Percentiles rank a stretch among this genome's conserved stretches.
These are phyloP conservation scores for Mycena epipterygia DNA, from an alignment of 768 basidiomycete genomes.

Conservation along the genomic window DNA sequence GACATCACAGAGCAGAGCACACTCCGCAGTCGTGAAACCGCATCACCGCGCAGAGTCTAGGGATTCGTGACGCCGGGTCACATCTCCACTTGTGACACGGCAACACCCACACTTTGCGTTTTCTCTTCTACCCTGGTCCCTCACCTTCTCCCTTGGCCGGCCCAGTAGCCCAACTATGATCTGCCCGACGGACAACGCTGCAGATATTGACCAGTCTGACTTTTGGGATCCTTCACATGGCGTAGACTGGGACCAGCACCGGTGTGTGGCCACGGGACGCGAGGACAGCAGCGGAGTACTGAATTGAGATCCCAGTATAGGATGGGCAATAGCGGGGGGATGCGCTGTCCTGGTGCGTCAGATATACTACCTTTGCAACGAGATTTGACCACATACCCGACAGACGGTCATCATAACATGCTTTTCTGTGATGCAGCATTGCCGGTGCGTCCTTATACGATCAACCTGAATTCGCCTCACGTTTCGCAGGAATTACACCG, in stretches of 20 bases:
- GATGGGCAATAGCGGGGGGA: constrained; percentile 80
- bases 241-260: constrained; percentile 63
- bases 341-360: constrained; percentile 65
- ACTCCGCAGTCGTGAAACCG: too few relatives aligned
- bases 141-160: background rate
- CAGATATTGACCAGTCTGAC: constrained; percentile 65
- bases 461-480: background rate
- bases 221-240: constrained; percentile 69
- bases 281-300: background rate
- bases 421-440: constrained; percentile 22
- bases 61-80: too few relatives aligned
- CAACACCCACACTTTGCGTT: too few relatives aligned
- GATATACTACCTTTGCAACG: background rate
- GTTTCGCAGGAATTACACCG: constrained; percentile 74
- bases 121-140: too few relatives aligned
- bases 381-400: background rate
- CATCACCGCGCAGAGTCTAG: too few relatives aligned
- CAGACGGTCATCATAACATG: constrained; percentile 29
- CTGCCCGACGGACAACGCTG: constrained; percentile 66
- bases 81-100: too few relatives aligned
- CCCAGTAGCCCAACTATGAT: background rate
- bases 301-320: constrained; percentile 65
- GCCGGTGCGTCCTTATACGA: constrained; percentile 7
- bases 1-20: too few relatives aligned
- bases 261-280: constrained; percentile 15